Percentiles rank a stretch among this genome's conserved stretches.
Conservation (phyloP, 345 rosid genomes). For the Lepidium sativum region DNA sequence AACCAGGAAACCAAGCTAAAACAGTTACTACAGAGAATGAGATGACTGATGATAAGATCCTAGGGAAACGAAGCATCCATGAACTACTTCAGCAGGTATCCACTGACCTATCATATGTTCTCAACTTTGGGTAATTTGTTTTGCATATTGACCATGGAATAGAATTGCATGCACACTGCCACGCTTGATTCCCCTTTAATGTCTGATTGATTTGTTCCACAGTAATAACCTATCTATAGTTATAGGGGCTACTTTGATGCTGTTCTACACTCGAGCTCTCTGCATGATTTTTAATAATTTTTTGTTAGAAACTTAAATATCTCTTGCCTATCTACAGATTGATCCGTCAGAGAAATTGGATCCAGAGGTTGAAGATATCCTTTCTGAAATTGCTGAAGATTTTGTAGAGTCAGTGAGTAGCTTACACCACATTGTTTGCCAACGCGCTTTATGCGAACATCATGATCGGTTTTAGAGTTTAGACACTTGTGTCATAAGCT, state of each 20-base stretch:
- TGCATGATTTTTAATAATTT: not conserved
- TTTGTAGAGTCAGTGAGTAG: constrained; percentile 86
- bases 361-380: constrained; percentile 90
- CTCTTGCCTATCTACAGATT: constrained; percentile 40
- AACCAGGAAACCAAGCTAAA: constrained; percentile 40
- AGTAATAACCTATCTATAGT: not conserved
- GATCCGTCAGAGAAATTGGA: constrained; percentile 88
- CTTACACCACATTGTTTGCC: constrained; percentile 5
- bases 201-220: not conserved
- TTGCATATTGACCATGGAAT: not conserved
- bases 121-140: not conserved
- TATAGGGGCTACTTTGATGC: not conserved
- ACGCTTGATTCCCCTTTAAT: not conserved
- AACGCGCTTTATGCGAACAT: not conserved
- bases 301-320: not conserved
- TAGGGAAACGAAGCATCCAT: constrained; percentile 81
- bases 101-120: not conserved
- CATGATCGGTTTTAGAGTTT: not conserved
- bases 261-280: not conserved
- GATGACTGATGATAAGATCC: constrained; percentile 50
- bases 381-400: constrained; percentile 89
- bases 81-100: constrained; percentile 82
- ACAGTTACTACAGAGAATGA: constrained; percentile 43
- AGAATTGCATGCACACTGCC: not conserved
- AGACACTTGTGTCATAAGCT: not conserved